phyloP scores from a whole-genome alignment of 352 stramenopile species.

The Pythium brachiatum region DNA sequence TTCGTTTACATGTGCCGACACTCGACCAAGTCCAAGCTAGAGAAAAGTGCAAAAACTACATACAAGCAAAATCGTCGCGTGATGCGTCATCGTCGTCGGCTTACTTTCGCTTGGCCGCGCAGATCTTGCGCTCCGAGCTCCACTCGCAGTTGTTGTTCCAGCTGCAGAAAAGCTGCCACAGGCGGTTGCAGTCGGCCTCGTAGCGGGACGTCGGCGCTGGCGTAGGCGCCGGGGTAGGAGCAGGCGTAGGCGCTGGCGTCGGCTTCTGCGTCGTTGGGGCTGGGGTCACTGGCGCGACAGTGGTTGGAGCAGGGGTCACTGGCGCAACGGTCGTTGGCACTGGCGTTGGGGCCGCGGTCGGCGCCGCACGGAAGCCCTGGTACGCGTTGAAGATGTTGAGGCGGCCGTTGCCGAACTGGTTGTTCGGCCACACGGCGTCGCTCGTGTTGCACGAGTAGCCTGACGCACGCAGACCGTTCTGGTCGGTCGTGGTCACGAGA shows the following conservation, averaged over 20 bases:
- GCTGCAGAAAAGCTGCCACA: background rate
- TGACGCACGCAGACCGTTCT: background rate
- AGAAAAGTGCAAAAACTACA: background rate
- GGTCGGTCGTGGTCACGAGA: slow-evolving; percentile 2
- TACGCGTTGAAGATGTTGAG: background rate
- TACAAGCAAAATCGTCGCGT: background rate
- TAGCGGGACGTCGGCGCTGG: background rate
- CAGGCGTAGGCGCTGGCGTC: background rate
- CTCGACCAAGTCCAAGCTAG: background rate
- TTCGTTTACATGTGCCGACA: background rate
- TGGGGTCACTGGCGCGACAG: too few species aligned
- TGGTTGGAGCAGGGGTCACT: background rate
- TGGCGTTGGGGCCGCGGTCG: background rate
- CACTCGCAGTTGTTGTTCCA: slow-evolving; percentile 1
- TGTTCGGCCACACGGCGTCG: background rate
- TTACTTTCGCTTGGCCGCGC: slow-evolving; percentile 1
- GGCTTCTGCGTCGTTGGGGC: too few species aligned
- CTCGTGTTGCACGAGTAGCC: background rate
- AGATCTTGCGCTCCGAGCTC: slow-evolving; percentile 3
- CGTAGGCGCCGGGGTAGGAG: background rate
- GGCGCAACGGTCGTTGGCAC: background rate
- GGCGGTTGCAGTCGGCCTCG: slow-evolving; percentile 1
- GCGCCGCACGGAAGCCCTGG: background rate
- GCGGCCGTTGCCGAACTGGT: background rate
- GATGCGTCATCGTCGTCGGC: too few species aligned